Percentiles rank a stretch among this genome's conserved stretches.
Evolutionary conservation across 176 grass and related monocot genomes (phyloP).

Genomic region (Aegilops bicornis): DNA sequence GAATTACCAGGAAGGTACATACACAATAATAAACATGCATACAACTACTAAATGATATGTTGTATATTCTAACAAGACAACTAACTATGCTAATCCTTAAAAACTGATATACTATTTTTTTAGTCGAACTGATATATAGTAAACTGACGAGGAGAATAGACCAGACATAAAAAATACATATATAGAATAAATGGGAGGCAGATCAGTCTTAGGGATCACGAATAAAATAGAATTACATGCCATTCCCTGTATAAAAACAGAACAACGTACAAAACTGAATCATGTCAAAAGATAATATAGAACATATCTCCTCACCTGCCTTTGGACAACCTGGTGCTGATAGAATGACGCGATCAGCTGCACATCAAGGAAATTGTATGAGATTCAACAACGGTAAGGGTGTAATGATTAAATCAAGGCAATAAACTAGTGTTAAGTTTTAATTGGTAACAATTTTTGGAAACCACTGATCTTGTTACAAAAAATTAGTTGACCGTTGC

Average conservation of each 20-base stretch:
- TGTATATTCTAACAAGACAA: not conserved
- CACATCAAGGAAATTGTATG: constrained; percentile 22
- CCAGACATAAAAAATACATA: no score
- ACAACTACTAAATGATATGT: not conserved
- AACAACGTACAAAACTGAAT: not conserved
- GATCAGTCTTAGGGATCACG: not conserved
- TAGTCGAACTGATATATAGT: not conserved
- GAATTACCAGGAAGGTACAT: not conserved
- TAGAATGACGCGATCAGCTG: constrained; percentile 84
- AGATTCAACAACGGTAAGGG: not conserved
- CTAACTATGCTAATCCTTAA: not conserved
- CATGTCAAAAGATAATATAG: not conserved
- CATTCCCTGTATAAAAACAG: not conserved
- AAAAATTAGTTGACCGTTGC: not conserved
- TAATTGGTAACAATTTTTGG: not conserved
- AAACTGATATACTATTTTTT: no score
- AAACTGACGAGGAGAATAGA: not conserved
- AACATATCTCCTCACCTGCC: constrained; percentile 58
- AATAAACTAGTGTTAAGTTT: not conserved
- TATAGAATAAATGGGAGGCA: not conserved
- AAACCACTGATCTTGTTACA: not conserved
- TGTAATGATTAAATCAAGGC: not conserved
- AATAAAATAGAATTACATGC: not conserved
- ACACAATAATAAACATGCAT: not conserved
- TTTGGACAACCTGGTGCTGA: constrained; percentile 89